phyloP scores from a whole-genome alignment of 2,329 filamentous ascomycete species.

The Xylaria sp. region DNA sequence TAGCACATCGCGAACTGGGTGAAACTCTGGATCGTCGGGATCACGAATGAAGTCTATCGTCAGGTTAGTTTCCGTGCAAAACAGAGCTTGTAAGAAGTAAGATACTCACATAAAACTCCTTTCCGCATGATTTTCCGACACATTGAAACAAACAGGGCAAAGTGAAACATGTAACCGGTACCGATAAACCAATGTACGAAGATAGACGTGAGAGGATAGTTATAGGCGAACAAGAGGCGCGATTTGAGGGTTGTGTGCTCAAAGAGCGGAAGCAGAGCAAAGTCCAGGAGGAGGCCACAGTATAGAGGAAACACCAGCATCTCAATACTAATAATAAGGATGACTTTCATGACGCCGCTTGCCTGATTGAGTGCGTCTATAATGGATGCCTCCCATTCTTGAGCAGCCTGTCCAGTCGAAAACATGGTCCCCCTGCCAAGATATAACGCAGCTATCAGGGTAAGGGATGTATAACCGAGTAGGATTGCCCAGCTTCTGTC shows the following conservation, averaged over 20 bases:
- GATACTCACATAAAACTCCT: constrained; percentile 84
- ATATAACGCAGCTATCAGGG: constrained; percentile 79
- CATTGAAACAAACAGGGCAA: constrained; percentile 98
- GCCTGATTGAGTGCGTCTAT: constrained; percentile 90
- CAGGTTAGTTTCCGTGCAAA: constrained; percentile 46
- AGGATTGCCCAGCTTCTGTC: constrained; percentile 78
- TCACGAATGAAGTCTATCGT: constrained; percentile 89
- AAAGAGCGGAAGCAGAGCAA: constrained; percentile 89
- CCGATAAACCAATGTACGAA: constrained; percentile 99
- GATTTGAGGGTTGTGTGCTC: constrained; percentile 80
- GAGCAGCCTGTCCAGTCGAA: constrained; percentile 64
- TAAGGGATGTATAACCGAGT: constrained; percentile 82
- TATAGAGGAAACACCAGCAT: constrained; percentile 98
- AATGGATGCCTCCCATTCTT: constrained; percentile 77
- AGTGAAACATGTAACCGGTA: constrained; percentile 99
- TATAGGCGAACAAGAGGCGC: constrained; percentile 79
- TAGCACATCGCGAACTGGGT: constrained; percentile 94
- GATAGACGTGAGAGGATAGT: constrained; percentile 86
- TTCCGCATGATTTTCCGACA: constrained; percentile 97
- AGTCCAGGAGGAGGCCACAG: constrained; percentile 89
- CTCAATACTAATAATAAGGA: constrained; percentile 97
- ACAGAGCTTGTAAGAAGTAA: not conserved
- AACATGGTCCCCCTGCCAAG: constrained; percentile 78
- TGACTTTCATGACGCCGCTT: constrained; percentile 96
- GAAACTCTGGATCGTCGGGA: constrained; percentile 97